These are phyloP conservation scores for Phlegmacium glaucopus DNA, from an alignment of 768 basidiomycete species.

Conservation along the genomic window DNA sequence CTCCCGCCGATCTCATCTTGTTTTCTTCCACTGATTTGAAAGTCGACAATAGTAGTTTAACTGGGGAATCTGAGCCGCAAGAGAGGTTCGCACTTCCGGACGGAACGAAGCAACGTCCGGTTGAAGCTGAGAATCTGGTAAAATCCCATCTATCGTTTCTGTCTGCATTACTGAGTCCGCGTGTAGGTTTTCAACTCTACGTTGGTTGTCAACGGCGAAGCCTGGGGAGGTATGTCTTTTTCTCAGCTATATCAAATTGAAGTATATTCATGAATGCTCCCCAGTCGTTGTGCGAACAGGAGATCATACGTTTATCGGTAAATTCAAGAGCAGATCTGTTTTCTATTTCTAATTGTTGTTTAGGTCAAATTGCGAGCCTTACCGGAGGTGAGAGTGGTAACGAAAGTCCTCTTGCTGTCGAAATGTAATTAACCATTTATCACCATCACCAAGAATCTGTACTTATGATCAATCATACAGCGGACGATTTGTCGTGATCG, in stretches of 20 bases:
- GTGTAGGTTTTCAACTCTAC: constrained; percentile 67
- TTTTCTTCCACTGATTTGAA: constrained; percentile 62
- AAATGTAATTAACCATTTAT: constrained; percentile 45
- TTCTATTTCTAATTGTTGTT: constrained; percentile 4
- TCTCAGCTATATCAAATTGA: constrained; percentile 28
- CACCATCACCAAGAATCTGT: background rate
- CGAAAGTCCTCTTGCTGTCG: constrained; percentile 60
- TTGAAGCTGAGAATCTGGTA: constrained; percentile 67
- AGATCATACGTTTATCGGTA: constrained; percentile 63
- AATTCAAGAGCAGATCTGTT: constrained; percentile 1
- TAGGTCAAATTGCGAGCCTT: constrained; percentile 65
- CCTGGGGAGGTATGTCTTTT: constrained; percentile 47
- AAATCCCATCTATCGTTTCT: background rate
- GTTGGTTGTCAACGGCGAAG: constrained; percentile 68
- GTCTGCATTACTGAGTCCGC: background rate
- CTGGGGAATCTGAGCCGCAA: constrained; percentile 70
- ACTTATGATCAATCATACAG: constrained; percentile 25
- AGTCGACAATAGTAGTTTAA: constrained; percentile 69
- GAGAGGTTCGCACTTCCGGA: constrained; percentile 47
- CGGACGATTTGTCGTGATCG: constrained; percentile 56
- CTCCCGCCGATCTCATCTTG: constrained; percentile 62
- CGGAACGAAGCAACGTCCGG: constrained; percentile 46
- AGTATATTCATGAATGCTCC: background rate
- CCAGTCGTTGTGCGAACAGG: constrained; percentile 56
- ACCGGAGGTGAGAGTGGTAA: constrained; percentile 64